Conservation (phyloP, 257 asterid genomes). For the Rubia yunnanensis region DNA sequence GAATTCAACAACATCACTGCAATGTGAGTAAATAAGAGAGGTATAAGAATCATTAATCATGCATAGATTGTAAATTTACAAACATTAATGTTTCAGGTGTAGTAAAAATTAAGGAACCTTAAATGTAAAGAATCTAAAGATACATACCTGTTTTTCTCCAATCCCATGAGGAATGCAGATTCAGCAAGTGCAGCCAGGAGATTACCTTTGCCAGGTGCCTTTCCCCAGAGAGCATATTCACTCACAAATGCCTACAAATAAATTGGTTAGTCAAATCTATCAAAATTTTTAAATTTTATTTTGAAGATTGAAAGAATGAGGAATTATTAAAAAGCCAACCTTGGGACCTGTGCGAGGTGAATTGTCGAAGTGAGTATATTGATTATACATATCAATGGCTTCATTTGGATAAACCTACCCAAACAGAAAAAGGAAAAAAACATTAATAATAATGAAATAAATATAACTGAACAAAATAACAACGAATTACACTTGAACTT, state of each 20-base stretch:
- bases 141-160: slow-evolving; percentile 73
- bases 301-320: not conserved
- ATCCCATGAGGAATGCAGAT: slow-evolving; percentile 83
- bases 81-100: no score
- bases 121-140: not conserved
- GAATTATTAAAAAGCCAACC: not conserved
- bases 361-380: slow-evolving; percentile 36
- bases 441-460: not conserved
- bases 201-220: slow-evolving; percentile 75
- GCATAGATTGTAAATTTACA: not conserved
- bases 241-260: slow-evolving; percentile 80
- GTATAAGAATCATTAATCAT: not conserved
- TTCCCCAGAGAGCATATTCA: slow-evolving; percentile 84
- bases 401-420: slow-evolving; percentile 38
- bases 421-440: not conserved
- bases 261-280: not conserved
- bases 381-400: slow-evolving; percentile 48
- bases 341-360: slow-evolving; percentile 31
- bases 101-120: no score
- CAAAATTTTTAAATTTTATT: no score
- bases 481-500: slow-evolving; percentile 7
- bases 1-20: slow-evolving; percentile 75
- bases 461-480: no score
- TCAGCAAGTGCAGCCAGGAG: slow-evolving; percentile 85
- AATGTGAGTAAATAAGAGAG: not conserved